Base-by-base conservation (phyloP, 1,284 basidiomycete species). In the Boletellus deceptivus region DNA sequence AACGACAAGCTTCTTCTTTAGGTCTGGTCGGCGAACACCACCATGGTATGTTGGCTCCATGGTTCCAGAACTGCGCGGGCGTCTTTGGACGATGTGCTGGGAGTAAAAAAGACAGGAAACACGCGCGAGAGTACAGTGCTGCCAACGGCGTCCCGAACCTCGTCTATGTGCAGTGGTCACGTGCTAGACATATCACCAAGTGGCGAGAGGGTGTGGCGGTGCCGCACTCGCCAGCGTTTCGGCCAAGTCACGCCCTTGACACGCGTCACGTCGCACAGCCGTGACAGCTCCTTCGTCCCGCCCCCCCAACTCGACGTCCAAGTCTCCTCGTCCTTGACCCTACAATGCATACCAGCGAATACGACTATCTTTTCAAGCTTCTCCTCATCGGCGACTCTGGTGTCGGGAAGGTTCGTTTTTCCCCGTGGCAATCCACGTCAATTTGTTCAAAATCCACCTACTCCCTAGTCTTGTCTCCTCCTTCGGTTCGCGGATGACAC, bases 401-500 rank as follows among this genome's bases (percentile, higher is more conserved):
- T 76, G 96, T 98, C 62, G 96, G 96, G 70, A 95, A 95, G 84
- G 89, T 89, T 54, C 55, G 76, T 74, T 27, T 40, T 52, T 40
- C 48, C 41, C 49, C 52, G 44, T 58, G 34, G 44, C 56, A 48
- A 48, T 36, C 37, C 43, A 39, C 16, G 25, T 42, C 50, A 45
- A 31, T 35, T 46, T 47, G 33, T 53, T 66, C 52, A 66, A 45
- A 43, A 49, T 4, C 10, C 20, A n/a, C 24, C 39, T 38, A 13
- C 31, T 52, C 42, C 48, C 55, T 78, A 99, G 86, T 98, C 96
- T 43, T 99, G 97, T 79, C 80, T 99, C 55, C 85, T 99, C 51
- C 84, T 99, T 53, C 93, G 97, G 70, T 99, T 99, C 71, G 96
- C 95, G 64, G 97, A 99, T 75, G 97, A 99, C 73, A 96, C 96